Evolutionary conservation across 2,329 filamentous ascomycete genomes (phyloP).

Genomic region (Scedosporium boydii): DNA sequence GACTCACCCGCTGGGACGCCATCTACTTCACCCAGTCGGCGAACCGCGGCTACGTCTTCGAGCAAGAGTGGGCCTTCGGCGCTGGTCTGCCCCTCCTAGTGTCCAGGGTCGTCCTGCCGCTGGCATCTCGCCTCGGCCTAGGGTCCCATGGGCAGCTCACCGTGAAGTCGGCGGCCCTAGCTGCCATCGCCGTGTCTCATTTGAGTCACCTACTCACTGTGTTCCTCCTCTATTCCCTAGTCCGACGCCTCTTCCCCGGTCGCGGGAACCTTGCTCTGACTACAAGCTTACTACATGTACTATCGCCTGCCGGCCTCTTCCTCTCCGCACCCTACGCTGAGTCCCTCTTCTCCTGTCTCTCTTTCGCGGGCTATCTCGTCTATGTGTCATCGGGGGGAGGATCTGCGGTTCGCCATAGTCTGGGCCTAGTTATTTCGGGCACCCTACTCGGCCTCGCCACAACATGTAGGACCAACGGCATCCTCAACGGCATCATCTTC

Average conservation of each 20-base stretch:
- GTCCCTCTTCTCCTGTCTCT: constrained; percentile 66
- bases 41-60: constrained; percentile 56
- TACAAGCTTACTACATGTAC: constrained; percentile 63
- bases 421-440: constrained; percentile 48
- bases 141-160: neutral
- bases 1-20: constrained; percentile 70
- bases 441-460: constrained; percentile 62
- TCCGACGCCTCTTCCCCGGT: constrained; percentile 43
- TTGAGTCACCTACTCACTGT: constrained; percentile 68
- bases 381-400: constrained; percentile 36
- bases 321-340: constrained; percentile 82
- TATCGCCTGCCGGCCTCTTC: constrained; percentile 85
- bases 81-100: constrained; percentile 34
- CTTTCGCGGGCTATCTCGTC: constrained; percentile 62
- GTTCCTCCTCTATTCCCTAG: constrained; percentile 58
- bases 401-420: constrained; percentile 20
- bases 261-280: constrained; percentile 52
- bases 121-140: constrained; percentile 7
- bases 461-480: constrained; percentile 72
- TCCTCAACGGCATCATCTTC: constrained; percentile 67
- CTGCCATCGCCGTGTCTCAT: constrained; percentile 61
- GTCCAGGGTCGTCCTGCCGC: constrained; percentile 5
- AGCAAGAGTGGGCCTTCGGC: constrained; percentile 83
- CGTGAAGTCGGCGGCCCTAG: constrained; percentile 20
- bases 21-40: constrained; percentile 63